Conservation (phyloP, 2,329 filamentous ascomycete genomes). For the Ambrosiella beaveri region DNA sequence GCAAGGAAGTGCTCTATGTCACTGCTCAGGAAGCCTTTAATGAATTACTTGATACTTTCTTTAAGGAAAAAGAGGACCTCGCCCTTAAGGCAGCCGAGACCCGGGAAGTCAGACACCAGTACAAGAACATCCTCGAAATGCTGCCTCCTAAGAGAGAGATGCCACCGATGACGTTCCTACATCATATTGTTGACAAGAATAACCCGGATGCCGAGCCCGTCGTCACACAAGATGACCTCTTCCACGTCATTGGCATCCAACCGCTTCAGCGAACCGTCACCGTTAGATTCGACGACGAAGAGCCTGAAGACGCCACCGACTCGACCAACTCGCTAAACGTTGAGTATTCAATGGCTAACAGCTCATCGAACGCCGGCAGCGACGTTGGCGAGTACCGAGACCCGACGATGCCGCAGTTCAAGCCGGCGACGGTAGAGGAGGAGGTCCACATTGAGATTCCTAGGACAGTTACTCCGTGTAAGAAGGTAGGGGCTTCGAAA, state of each 20-base stretch:
- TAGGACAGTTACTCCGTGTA: background rate
- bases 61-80: constrained; percentile 62
- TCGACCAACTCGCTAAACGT: too few relatives aligned
- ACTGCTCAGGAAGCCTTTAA: constrained; percentile 87
- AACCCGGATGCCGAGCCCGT: background rate
- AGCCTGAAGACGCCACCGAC: too few relatives aligned
- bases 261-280: background rate
- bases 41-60: constrained; percentile 73
- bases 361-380: background rate
- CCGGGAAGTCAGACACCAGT: constrained; percentile 40
- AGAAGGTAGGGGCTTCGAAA: background rate
- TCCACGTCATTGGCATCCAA: too few relatives aligned
- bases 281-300: background rate
- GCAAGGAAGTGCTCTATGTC: constrained; percentile 79
- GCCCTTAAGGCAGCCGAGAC: constrained; percentile 51
- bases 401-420: constrained; percentile 51
- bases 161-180: constrained; percentile 5
- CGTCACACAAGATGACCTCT: background rate
- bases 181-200: background rate
- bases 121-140: constrained; percentile 30
- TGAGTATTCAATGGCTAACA: background rate
- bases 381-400: constrained; percentile 26
- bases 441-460: background rate
- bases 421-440: constrained; percentile 31
- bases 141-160: constrained; percentile 25